phyloP scores from a whole-genome alignment of 352 stramenopile genomes.

The Pythium plurisporium region DNA sequence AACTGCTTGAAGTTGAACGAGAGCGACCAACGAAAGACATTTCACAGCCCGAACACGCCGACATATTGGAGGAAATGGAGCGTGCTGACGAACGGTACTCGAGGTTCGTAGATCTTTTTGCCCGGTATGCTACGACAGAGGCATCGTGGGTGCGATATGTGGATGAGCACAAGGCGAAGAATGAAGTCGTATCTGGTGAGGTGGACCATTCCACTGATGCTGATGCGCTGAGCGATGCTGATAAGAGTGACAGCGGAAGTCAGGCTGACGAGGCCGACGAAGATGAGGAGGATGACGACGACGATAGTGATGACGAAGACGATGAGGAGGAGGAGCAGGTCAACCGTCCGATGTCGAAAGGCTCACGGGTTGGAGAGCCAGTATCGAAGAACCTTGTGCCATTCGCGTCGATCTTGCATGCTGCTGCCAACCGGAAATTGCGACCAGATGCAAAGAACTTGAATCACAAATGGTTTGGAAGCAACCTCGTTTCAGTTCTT shows the following conservation, averaged over 20 bases:
- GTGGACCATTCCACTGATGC: neutral
- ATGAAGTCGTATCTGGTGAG: neutral
- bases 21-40: conserved; percentile 11
- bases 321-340: conserved; percentile 1
- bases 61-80: conserved; percentile 34
- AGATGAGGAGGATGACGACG: neutral
- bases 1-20: conserved; percentile 37
- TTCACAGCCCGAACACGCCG: conserved; percentile 22
- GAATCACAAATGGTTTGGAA: conserved; percentile 43
- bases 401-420: conserved; percentile 47
- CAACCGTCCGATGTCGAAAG: neutral
- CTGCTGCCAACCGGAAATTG: conserved; percentile 42
- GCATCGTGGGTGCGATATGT: conserved; percentile 38
- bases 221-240: neutral
- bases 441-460: conserved; percentile 25
- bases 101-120: conserved; percentile 46
- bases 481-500: conserved; percentile 48
- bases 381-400: conserved; percentile 28
- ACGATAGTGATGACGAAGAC: conserved; percentile 10
- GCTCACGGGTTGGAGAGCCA: neutral
- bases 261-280: conserved; percentile 1
- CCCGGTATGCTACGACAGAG: conserved; percentile 30
- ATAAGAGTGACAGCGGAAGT: neutral
- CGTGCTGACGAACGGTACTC: conserved; percentile 38
- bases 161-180: conserved; percentile 21